Evolutionary conservation across 768 basidiomycete species (phyloP).

Genomic region (Leucosporidium yakuticum): DNA sequence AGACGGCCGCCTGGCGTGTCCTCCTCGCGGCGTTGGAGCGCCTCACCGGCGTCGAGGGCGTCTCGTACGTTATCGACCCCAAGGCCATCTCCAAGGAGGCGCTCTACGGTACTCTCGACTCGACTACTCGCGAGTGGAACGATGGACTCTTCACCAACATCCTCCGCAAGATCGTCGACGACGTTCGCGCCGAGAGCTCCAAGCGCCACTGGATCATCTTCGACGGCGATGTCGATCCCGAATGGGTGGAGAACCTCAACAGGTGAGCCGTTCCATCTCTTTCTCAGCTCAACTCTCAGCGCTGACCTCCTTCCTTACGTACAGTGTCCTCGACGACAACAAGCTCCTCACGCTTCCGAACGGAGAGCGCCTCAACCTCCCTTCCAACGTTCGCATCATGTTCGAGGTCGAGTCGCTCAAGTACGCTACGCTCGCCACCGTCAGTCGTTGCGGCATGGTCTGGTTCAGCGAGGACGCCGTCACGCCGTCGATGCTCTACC

Average conservation of each 20-base stretch:
- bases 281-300: background rate
- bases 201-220: slow-evolving; percentile 99
- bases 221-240: slow-evolving; percentile 98
- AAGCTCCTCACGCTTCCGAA: slow-evolving; percentile 94
- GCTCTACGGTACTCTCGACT: slow-evolving; percentile 92
- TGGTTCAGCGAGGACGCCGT: slow-evolving; percentile 99
- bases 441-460: slow-evolving; percentile 99
- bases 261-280: slow-evolving; percentile 54
- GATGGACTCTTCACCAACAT: slow-evolving; percentile 98
- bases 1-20: slow-evolving; percentile 95
- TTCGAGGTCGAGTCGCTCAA: slow-evolving; percentile 97
- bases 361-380: slow-evolving; percentile 93
- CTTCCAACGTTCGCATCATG: slow-evolving; percentile 96
- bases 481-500: slow-evolving; percentile 83
- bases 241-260: slow-evolving; percentile 99
- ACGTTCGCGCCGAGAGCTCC: slow-evolving; percentile 91
- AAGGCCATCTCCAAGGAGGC: slow-evolving; percentile 99
- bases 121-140: slow-evolving; percentile 97
- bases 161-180: slow-evolving; percentile 93
- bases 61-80: slow-evolving; percentile 94
- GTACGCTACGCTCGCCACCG: slow-evolving; percentile 94
- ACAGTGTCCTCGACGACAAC: slow-evolving; percentile 96
- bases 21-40: slow-evolving; percentile 82
- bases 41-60: slow-evolving; percentile 84
- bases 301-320: background rate